These are phyloP conservation scores for Aspergillus uvarum DNA, from an alignment of 2,329 filamentous ascomycete species.

Conservation along the genomic window DNA sequence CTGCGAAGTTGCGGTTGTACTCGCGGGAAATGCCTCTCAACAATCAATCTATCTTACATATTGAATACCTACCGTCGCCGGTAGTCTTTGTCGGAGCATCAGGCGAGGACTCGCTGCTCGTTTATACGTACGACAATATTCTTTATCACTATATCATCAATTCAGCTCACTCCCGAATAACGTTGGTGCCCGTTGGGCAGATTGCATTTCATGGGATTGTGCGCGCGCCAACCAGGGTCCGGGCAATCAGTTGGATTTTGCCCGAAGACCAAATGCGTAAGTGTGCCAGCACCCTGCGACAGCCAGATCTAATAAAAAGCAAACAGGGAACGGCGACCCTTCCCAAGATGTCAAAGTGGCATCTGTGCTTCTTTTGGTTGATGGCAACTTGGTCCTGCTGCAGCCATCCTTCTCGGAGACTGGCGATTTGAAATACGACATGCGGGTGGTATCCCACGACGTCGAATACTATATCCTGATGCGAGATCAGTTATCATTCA, in stretches of 20 bases:
- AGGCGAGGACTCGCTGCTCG: constrained; percentile 89
- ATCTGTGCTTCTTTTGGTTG: constrained; percentile 92
- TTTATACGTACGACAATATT: constrained; percentile 96
- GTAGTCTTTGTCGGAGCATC: constrained; percentile 88
- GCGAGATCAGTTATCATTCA: constrained; percentile 70
- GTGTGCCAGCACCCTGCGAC: constrained; percentile 24
- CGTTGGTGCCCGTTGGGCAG: constrained; percentile 89
- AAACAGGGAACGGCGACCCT: constrained; percentile 75
- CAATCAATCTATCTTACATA: constrained; percentile 69
- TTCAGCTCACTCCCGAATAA: constrained; percentile 67
- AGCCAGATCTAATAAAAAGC: constrained; percentile 15
- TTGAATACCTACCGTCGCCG: constrained; percentile 75
- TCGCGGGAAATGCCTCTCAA: constrained; percentile 82
- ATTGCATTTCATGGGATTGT: constrained; percentile 98
- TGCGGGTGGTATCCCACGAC: constrained; percentile 93
- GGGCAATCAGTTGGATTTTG: constrained; percentile 92
- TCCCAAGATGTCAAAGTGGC: constrained; percentile 93
- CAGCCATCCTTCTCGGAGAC: constrained; percentile 81
- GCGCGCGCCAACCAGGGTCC: constrained; percentile 84
- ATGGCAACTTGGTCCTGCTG: constrained; percentile 90
- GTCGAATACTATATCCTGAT: constrained; percentile 94
- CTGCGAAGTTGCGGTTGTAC: constrained; percentile 72
- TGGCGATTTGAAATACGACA: constrained; percentile 91
- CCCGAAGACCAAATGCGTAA: constrained; percentile 80
- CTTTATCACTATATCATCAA: constrained; percentile 91